A percentile compares a stretch with the other conserved stretches of the same genome.
Conservation (phyloP, 2,329 filamentous ascomycete species). For the Nemania bipapillata region DNA sequence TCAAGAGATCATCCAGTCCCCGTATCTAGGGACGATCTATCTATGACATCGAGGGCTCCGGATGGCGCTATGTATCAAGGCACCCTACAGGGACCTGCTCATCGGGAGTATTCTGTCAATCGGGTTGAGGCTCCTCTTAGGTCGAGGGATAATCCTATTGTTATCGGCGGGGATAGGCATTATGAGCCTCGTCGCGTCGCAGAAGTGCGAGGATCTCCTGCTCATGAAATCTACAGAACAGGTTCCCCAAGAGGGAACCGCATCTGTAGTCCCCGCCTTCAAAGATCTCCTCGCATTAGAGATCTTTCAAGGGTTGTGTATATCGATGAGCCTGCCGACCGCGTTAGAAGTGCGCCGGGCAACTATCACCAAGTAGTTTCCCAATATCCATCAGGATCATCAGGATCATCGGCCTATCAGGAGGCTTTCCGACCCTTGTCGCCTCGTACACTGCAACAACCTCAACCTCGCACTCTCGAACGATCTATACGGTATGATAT, state of each 20-base stretch:
- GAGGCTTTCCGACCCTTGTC: slow-evolving; percentile 27
- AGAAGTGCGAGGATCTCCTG: slow-evolving; percentile 42
- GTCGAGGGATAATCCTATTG: slow-evolving; percentile 43
- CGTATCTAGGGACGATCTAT: slow-evolving; percentile 31
- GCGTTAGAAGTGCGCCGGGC: slow-evolving; percentile 30
- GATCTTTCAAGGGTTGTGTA: slow-evolving; percentile 42
- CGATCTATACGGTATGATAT: slow-evolving; percentile 14
- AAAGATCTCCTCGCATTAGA: slow-evolving; percentile 32
- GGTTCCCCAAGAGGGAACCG: slow-evolving; percentile 31
- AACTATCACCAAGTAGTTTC: slow-evolving; percentile 29
- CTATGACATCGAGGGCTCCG: slow-evolving; percentile 29
- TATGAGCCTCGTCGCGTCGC: slow-evolving; percentile 42
- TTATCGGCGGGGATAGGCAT: slow-evolving; percentile 39
- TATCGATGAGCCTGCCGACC: slow-evolving; percentile 38
- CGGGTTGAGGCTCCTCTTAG: slow-evolving; percentile 40
- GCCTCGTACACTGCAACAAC: slow-evolving; percentile 24
- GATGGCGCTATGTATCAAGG: slow-evolving; percentile 23
- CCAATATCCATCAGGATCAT: slow-evolving; percentile 21
- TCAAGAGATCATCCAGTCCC: slow-evolving; percentile 36
- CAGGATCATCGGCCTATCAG: slow-evolving; percentile 36
- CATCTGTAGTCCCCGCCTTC: slow-evolving; percentile 33
- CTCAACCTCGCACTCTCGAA: slow-evolving; percentile 4
- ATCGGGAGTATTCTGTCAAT: slow-evolving; percentile 32
- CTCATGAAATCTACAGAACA: slow-evolving; percentile 36
- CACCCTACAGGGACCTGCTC: slow-evolving; percentile 1